These are phyloP conservation scores for Closterium sp. DNA, from an alignment of 139 green algal species.

Conservation along the genomic window DNA sequence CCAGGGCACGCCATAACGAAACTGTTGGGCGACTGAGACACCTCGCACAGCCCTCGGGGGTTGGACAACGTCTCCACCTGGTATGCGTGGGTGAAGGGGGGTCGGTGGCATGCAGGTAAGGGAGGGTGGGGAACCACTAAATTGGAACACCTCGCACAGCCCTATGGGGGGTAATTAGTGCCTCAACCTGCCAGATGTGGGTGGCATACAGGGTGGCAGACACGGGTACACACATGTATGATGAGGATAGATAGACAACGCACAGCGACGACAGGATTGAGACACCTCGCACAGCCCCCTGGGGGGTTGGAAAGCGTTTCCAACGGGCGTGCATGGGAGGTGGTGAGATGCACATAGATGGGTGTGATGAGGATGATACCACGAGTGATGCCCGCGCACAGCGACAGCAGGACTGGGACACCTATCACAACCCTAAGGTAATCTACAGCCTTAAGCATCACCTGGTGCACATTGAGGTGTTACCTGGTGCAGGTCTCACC, in stretches of 20 bases:
- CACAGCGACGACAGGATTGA: too few relatives aligned
- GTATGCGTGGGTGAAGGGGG: too few relatives aligned
- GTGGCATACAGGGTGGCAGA: too few relatives aligned
- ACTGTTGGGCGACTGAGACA: conserved; percentile 74
- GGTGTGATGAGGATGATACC: neutral
- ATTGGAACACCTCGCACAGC: conserved; percentile 75
- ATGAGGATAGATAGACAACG: too few relatives aligned
- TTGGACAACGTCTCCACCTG: conserved; percentile 82
- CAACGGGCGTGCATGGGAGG: conserved; percentile 53
- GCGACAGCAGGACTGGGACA: neutral
- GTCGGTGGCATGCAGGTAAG: too few relatives aligned
- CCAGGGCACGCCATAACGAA: conserved; percentile 92
- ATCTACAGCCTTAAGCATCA: neutral
- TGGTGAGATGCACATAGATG: neutral
- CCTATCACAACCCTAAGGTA: neutral
- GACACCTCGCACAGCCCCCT: conserved; percentile 80
- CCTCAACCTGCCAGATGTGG: too few relatives aligned
- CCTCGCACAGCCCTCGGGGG: conserved; percentile 71
- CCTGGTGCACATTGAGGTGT: neutral
- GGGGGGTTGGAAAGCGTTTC: conserved; percentile 85
- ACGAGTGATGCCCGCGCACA: neutral
- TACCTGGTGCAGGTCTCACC: neutral
- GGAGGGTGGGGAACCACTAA: neutral
- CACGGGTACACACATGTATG: too few relatives aligned
- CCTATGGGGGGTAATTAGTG: conserved; percentile 48